Evolutionary conservation across 257 asterid species (phyloP), one percentile per base, ranked within the genome.

Genomic region (Scutellaria baicalensis): DNA sequence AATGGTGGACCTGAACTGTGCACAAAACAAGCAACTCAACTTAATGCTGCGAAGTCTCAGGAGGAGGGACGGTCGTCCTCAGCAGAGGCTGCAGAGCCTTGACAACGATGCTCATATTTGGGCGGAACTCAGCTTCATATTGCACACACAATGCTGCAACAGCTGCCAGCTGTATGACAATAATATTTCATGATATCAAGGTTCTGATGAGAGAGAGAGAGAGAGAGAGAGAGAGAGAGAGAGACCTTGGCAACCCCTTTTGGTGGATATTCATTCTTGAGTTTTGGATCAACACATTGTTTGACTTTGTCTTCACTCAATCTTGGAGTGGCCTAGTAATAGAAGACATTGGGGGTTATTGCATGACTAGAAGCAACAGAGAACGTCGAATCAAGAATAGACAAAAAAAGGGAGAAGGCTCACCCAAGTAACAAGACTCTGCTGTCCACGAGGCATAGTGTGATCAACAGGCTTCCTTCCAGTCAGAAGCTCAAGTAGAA

Each of bases 391-490:
- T 14, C 27, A n/a, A 61, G 40, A 35, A 65, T 21, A 47, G 18
- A 63, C 38, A 42, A 65, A 51, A 39, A 39, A 54, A 66, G 49
- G 21, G 4, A 31, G 47, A 70, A 21, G 74, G 63, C 86, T 84
- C 57, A 91, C 97, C 97, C 97, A 91, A 71, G 97, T 91, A 72
- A 91, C 96, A 48, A 91, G 96, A 64, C 91, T 83, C 84, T 91
- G 97, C 79, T 91, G 97, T 35, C 97, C 97, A 43, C 97, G 92
- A 40, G 97, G 97, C 97, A 90, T 90, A 6, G 92, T 90, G 73
- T 90, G 97, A 81, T 90, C 97, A 61, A 90, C 97, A 48, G 97
- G 97, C 80, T 90, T 90, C 79, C 97, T 84, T 66, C 97, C 97
- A 11, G 97, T 90, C 75, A 90, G 80, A 78, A 90, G 92, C 84